Evolutionary conservation across 2,329 filamentous ascomycete species (phyloP).

Genomic region (Fusarium udum): DNA sequence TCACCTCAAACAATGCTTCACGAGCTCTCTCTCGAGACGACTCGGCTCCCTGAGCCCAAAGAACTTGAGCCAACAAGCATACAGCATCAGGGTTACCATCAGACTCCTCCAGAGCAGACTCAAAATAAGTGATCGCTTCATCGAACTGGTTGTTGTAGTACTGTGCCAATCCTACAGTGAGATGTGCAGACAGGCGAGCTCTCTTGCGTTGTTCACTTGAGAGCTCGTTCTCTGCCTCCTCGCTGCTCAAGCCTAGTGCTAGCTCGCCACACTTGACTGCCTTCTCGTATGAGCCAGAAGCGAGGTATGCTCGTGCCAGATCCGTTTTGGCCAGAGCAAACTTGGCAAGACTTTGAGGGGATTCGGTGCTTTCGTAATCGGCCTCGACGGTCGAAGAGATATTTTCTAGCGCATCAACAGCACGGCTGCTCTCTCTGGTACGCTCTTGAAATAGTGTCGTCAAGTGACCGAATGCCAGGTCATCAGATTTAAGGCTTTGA

Average conservation of each 20-base stretch:
- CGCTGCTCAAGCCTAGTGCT: constrained; percentile 79
- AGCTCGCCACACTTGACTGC: constrained; percentile 84
- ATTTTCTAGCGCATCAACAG: constrained; percentile 70
- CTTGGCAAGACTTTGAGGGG: constrained; percentile 73
- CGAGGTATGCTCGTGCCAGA: constrained; percentile 83
- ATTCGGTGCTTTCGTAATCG: constrained; percentile 87
- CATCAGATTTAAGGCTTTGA: constrained; percentile 73
- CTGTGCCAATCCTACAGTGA: constrained; percentile 85
- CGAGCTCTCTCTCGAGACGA: constrained; percentile 79
- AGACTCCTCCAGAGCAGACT: constrained; percentile 80
- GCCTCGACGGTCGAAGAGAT: constrained; percentile 78
- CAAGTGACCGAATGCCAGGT: constrained; percentile 80
- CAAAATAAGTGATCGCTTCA: constrained; percentile 81
- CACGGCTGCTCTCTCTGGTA: constrained; percentile 71
- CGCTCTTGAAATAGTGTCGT: constrained; percentile 84
- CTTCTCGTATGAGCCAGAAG: constrained; percentile 68
- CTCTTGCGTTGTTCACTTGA: constrained; percentile 71
- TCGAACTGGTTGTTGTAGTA: constrained; percentile 75
- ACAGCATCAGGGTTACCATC: constrained; percentile 81
- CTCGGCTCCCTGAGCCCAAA: constrained; percentile 88
- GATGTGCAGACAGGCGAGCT: constrained; percentile 81
- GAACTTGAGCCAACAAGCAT: constrained; percentile 86
- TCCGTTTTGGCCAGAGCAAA: constrained; percentile 89
- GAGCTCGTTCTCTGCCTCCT: constrained; percentile 74
- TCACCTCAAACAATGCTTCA: constrained; percentile 80